phyloP scores from a whole-genome alignment of 2,329 filamentous ascomycete genomes.

The Xylariaceae sp. region DNA sequence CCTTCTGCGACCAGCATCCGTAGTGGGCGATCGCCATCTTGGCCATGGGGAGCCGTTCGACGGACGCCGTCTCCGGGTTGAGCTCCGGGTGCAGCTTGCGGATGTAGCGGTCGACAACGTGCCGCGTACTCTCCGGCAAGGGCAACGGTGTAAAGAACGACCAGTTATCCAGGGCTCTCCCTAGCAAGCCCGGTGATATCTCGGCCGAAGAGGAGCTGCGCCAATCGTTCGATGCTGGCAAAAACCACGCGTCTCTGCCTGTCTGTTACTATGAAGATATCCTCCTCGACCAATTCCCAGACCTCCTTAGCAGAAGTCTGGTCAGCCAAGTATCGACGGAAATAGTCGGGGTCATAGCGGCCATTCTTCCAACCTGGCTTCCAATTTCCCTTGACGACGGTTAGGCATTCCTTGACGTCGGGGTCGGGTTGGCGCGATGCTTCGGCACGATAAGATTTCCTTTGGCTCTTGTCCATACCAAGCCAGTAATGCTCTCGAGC shows the following conservation, averaged over 20 bases:
- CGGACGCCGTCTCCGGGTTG: constrained; percentile 13
- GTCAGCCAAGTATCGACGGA: not conserved
- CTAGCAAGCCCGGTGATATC: constrained; percentile 3
- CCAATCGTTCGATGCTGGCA: constrained; percentile 11
- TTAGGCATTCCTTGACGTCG: not conserved
- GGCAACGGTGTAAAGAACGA: constrained; percentile 15
- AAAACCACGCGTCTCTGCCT: constrained; percentile 13
- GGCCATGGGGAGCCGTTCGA: constrained; percentile 11
- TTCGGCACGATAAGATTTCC: not conserved
- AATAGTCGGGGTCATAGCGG: not conserved
- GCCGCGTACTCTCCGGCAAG: constrained; percentile 5
- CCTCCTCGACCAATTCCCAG: not conserved
- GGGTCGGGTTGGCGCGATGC: not conserved
- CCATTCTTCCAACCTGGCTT: not conserved
- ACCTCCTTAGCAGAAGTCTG: not conserved
- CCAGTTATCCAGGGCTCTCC: constrained; percentile 8
- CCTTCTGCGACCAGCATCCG: constrained; percentile 13
- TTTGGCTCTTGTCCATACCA: not conserved
- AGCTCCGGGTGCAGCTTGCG: constrained; percentile 13
- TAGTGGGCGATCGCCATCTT: constrained; percentile 20
- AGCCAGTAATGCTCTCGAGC: not conserved
- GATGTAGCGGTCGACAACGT: constrained; percentile 18
- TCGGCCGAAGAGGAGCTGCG: constrained; percentile 11
- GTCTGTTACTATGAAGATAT: constrained; percentile 4
- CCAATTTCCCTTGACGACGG: not conserved